phyloP scores from a whole-genome alignment of 2,329 filamentous ascomycete species.

The Septoria petroselini region DNA sequence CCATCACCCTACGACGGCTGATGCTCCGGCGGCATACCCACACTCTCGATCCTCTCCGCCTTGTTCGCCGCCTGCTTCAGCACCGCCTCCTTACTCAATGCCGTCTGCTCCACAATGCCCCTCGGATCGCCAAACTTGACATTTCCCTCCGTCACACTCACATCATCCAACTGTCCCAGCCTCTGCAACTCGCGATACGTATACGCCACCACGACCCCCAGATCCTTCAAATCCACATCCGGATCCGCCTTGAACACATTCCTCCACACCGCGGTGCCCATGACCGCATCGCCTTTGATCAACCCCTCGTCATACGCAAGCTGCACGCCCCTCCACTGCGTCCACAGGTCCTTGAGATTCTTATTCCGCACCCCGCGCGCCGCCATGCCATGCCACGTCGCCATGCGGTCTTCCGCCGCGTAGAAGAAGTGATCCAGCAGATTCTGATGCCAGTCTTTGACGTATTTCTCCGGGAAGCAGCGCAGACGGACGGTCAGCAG shows the following conservation, averaged over 20 bases:
- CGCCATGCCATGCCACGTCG: slow-evolving; percentile 68
- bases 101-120: slow-evolving; percentile 40
- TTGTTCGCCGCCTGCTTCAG: slow-evolving; percentile 16
- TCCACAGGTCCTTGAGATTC: slow-evolving; percentile 79
- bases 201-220: slow-evolving; percentile 63
- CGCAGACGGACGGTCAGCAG: slow-evolving; percentile 80
- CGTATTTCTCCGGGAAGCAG: slow-evolving; percentile 66
- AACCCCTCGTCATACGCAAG: slow-evolving; percentile 82
- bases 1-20: slow-evolving; percentile 1
- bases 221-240: slow-evolving; percentile 58
- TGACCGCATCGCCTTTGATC: slow-evolving; percentile 69
- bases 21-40: slow-evolving; percentile 10
- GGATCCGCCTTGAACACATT: slow-evolving; percentile 79
- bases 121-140: slow-evolving; percentile 52
- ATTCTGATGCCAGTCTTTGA: slow-evolving; percentile 79
- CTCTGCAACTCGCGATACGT: slow-evolving; percentile 57
- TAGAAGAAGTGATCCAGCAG: slow-evolving; percentile 94
- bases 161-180: slow-evolving; percentile 54
- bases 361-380: slow-evolving; percentile 56
- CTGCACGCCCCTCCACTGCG: slow-evolving; percentile 86
- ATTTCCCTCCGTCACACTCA: slow-evolving; percentile 47
- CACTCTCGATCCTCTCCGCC: slow-evolving; percentile 6
- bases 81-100: slow-evolving; percentile 27
- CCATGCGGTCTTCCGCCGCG: slow-evolving; percentile 80
- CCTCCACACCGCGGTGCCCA: slow-evolving; percentile 84